A percentile compares a stretch with the other conserved stretches of the same genome.
These are phyloP conservation scores for Zoysia pacifica DNA, from an alignment of 176 grass and related monocot genomes.

Conservation along the genomic window DNA sequence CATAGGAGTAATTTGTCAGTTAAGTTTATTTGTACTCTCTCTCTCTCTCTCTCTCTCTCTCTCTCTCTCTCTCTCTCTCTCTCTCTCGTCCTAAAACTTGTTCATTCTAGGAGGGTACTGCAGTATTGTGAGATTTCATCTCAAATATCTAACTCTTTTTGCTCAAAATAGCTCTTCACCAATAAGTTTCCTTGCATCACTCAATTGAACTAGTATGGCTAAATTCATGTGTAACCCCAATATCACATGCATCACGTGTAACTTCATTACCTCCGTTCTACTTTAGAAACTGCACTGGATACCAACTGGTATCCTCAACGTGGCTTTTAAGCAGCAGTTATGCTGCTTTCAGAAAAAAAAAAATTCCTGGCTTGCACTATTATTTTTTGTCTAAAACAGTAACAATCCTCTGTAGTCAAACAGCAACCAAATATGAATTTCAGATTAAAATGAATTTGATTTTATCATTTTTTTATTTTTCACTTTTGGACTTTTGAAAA, in stretches of 20 bases:
- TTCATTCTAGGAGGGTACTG: neutral
- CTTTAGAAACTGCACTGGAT: neutral
- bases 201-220: neutral
- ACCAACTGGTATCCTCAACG: neutral
- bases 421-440: neutral
- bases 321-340: neutral
- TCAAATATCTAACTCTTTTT: neutral
- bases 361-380: neutral
- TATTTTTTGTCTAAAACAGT: neutral
- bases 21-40: neutral
- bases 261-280: neutral
- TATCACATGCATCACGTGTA: slow-evolving; percentile 48
- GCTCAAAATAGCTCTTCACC: neutral
- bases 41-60: neutral
- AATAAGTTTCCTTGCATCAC: neutral
- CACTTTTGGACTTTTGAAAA: neutral
- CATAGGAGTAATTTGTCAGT: too few species aligned
- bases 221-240: slow-evolving; percentile 8
- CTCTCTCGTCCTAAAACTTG: neutral
- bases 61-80: neutral
- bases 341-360: neutral
- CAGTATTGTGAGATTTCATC: neutral
- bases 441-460: neutral
- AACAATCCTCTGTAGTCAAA: neutral
- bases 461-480: neutral